Evolutionary conservation across 1,139 yeast species (phyloP).

Genomic region (Blastobotrys petasosporus): DNA sequence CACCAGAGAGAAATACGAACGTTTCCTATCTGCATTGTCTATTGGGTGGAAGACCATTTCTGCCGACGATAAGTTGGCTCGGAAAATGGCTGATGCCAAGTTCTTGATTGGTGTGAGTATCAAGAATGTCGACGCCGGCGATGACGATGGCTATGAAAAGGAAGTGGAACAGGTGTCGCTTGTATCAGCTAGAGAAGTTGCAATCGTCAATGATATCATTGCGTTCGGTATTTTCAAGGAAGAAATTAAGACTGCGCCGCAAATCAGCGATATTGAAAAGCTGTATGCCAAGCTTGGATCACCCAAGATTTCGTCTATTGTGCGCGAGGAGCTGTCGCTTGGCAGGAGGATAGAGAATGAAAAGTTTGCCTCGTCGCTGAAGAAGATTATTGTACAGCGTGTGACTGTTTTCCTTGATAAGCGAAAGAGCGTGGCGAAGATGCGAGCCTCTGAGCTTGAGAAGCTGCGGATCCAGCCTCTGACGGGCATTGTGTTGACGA

Average conservation of each 20-base stretch:
- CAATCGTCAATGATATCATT: conserved; percentile 38
- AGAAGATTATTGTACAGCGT: conserved; percentile 26
- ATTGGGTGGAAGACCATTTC: conserved; percentile 26
- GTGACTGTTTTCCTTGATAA: conserved; percentile 32
- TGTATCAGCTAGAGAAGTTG: conserved; percentile 29
- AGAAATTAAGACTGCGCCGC: conserved; percentile 35
- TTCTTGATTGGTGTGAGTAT: conserved; percentile 31
- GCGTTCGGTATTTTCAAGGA: conserved; percentile 33
- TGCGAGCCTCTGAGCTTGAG: conserved; percentile 14
- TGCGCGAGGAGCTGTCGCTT: conserved; percentile 21
- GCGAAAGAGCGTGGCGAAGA: conserved; percentile 17
- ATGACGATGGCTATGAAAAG: conserved; percentile 19
- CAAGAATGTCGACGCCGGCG: conserved; percentile 10
- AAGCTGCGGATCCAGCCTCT: conserved; percentile 27
- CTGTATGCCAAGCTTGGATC: conserved; percentile 32
- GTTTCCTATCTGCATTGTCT: conserved; percentile 26
- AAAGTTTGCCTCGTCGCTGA: conserved; percentile 11
- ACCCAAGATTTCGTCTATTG: conserved; percentile 23
- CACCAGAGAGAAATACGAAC: conserved; percentile 24
- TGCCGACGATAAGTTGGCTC: conserved; percentile 24
- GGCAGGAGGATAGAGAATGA: conserved; percentile 18
- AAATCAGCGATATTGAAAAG: conserved; percentile 29
- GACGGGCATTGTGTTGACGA: conserved; percentile 23
- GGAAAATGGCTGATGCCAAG: conserved; percentile 26
- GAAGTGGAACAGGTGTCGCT: conserved; percentile 21